A percentile compares a stretch with the other conserved stretches of the same genome.
Conservation (phyloP, 164 flowering plant species). For the Magnolia officinalis region DNA sequence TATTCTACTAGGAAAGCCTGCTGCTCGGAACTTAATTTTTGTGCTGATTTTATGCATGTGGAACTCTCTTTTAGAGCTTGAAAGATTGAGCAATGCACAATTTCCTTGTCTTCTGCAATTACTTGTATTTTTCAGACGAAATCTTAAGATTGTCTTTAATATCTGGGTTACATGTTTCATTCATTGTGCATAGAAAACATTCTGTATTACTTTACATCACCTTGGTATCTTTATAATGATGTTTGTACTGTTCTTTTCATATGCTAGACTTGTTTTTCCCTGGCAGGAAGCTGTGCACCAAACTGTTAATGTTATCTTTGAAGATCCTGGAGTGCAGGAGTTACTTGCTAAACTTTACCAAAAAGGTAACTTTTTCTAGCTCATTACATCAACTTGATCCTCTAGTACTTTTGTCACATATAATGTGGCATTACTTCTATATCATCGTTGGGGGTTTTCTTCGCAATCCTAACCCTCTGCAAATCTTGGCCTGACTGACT, state of each 20-base stretch:
- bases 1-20: not conserved
- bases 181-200: not conserved
- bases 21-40: not conserved
- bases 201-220: too few species aligned
- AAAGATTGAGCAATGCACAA: slow-evolving; percentile 1
- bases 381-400: not conserved
- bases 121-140: not conserved
- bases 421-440: too few species aligned
- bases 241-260: not conserved
- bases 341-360: slow-evolving; percentile 89
- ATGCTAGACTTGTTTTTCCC: not conserved
- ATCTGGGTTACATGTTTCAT: not conserved
- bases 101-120: not conserved
- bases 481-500: not conserved
- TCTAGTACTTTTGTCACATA: too few species aligned
- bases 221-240: too few species aligned
- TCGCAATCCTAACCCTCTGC: not conserved
- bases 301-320: slow-evolving; percentile 91
- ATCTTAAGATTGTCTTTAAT: not conserved
- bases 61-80: not conserved
- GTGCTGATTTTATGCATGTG: not conserved
- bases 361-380: slow-evolving; percentile 46
- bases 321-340: slow-evolving; percentile 96
- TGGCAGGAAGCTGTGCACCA: slow-evolving; percentile 86
- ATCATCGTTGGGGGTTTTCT: not conserved